These are phyloP conservation scores for Blyttiomyces sp. DNA, from an alignment of 371 early-diverging fungal genomes.

Conservation along the genomic window DNA sequence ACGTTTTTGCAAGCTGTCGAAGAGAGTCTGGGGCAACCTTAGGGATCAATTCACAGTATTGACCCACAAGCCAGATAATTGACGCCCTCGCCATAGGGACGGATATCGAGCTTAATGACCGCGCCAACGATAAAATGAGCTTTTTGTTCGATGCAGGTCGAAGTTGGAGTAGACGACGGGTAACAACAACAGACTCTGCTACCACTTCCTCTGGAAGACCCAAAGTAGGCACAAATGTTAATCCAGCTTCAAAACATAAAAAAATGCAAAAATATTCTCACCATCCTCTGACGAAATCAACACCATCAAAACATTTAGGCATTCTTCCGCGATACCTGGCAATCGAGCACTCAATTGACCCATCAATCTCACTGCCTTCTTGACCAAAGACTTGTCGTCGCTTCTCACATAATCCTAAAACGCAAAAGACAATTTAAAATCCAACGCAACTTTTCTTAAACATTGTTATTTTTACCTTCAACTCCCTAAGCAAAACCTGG, in stretches of 20 bases:
- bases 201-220: conserved; percentile 62
- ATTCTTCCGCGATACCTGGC: conserved; percentile 47
- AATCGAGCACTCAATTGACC: conserved; percentile 61
- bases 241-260: not conserved
- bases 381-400: conserved; percentile 66
- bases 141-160: conserved; percentile 37
- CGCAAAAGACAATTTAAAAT: not conserved
- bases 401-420: conserved; percentile 69
- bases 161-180: conserved; percentile 67
- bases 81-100: conserved; percentile 70
- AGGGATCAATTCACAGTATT: conserved; percentile 49
- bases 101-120: conserved; percentile 62
- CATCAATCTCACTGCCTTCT: conserved; percentile 73
- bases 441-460: conserved; percentile 52
- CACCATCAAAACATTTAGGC: conserved; percentile 57
- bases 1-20: conserved; percentile 69
- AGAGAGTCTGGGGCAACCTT: conserved; percentile 79
- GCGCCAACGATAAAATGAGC: conserved; percentile 63
- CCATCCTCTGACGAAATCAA: conserved; percentile 69
- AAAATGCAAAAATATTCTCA: conserved; percentile 24
- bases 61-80: conserved; percentile 83
- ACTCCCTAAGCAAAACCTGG: conserved; percentile 41
- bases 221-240: not conserved
- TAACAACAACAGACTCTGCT: conserved; percentile 73
- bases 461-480: conserved; percentile 23